Percentiles rank a stretch among this genome's conserved stretches.
phyloP scores from a whole-genome alignment of 768 basidiomycete species.

The Mycena maculata region DNA sequence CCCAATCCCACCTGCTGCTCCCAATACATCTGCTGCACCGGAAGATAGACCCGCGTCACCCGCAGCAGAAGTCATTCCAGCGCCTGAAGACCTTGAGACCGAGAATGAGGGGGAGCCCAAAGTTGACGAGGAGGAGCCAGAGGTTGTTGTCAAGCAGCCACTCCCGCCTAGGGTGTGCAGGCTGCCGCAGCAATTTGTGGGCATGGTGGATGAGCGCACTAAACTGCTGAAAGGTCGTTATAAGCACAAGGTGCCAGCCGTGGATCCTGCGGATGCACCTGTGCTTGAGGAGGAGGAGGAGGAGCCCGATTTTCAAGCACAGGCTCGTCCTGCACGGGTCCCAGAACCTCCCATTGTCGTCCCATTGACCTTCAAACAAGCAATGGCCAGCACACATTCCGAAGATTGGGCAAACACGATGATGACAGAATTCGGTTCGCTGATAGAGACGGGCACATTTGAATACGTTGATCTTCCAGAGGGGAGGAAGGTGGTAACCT shows the following conservation, averaged over 20 bases:
- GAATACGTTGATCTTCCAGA: not conserved
- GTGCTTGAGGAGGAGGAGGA: slow-evolving; percentile 13
- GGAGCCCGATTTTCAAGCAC: slow-evolving; percentile 1
- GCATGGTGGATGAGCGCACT: slow-evolving; percentile 7
- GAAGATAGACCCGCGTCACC: too few species aligned
- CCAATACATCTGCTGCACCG: not conserved
- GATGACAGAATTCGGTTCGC: not conserved
- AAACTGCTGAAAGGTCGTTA: slow-evolving; percentile 12
- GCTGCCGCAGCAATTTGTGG: not conserved
- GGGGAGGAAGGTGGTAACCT: not conserved
- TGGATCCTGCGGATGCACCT: not conserved
- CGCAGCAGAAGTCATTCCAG: too few species aligned
- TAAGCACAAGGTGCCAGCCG: not conserved
- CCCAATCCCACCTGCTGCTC: not conserved
- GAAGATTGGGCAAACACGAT: slow-evolving; percentile 1
- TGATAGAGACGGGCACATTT: not conserved
- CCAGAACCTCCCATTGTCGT: not conserved
- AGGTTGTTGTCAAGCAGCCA: not conserved
- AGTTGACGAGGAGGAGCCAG: not conserved
- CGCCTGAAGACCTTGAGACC: too few species aligned
- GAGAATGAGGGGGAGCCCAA: too few species aligned
- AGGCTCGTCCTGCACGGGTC: slow-evolving; percentile 1
- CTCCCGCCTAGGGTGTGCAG: not conserved
- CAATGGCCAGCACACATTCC: not conserved
- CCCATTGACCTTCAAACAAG: slow-evolving; percentile 7